A percentile compares a stretch with the other conserved stretches of the same genome.
These are phyloP conservation scores for Massariosphaeria phaeospora DNA, from an alignment of 495 filamentous ascomycete genomes.

Conservation along the genomic window DNA sequence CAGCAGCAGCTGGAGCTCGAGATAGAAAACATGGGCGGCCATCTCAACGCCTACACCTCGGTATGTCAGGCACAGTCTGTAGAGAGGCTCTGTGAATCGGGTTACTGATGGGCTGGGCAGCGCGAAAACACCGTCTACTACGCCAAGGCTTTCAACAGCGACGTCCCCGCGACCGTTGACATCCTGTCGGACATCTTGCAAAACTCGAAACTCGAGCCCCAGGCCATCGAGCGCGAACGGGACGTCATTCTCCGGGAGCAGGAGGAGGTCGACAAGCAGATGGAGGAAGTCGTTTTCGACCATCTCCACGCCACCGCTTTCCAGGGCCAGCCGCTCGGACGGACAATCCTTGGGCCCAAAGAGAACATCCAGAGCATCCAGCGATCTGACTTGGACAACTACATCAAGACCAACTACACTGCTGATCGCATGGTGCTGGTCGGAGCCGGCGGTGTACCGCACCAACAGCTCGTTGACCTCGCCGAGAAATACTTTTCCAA, in stretches of 20 bases:
- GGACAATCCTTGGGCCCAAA: conserved; percentile 94
- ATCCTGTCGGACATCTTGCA: conserved; percentile 99
- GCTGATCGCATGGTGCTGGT: conserved; percentile 99
- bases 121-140: conserved; percentile 99
- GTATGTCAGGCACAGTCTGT: conserved; percentile 51
- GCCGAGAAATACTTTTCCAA: conserved; percentile 91
- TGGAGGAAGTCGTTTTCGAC: conserved; percentile 99
- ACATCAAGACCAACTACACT: conserved; percentile 99
- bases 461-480: conserved; percentile 87
- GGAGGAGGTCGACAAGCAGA: conserved; percentile 99
- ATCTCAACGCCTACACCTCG: conserved; percentile 99
- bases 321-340: conserved; percentile 90
- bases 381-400: conserved; percentile 79
- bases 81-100: background rate
- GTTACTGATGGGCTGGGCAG: conserved; percentile 44
- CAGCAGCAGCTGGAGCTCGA: conserved; percentile 97
- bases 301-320: conserved; percentile 98
- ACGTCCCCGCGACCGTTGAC: conserved; percentile 91
- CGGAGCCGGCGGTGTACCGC: conserved; percentile 88
- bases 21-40: conserved; percentile 99
- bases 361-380: conserved; percentile 97
- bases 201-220: conserved; percentile 91
- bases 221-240: conserved; percentile 92
- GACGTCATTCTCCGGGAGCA: conserved; percentile 98
- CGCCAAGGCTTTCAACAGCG: conserved; percentile 96